Percentiles rank a stretch among this genome's conserved stretches.
Conservation (phyloP, 2,329 filamentous ascomycete species). For the Aspergillus neoniger region DNA sequence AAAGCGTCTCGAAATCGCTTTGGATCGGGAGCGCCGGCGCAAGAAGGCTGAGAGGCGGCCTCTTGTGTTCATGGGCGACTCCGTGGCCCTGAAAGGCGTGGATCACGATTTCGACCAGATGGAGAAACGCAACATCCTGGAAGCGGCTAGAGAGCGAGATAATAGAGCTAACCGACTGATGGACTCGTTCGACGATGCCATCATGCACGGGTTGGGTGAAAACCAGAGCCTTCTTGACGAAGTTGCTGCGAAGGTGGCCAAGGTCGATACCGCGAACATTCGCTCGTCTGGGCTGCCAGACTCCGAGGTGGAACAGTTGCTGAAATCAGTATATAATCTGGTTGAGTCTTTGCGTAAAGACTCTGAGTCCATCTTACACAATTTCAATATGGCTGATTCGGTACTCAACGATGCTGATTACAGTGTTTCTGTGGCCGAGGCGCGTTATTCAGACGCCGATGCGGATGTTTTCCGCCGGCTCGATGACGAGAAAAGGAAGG, state of each 20-base stretch:
- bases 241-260: constrained; percentile 47
- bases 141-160: constrained; percentile 53
- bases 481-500: constrained; percentile 50
- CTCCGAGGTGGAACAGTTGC: constrained; percentile 38
- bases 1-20: constrained; percentile 51
- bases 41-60: constrained; percentile 57
- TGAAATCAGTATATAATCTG: constrained; percentile 43
- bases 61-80: constrained; percentile 55
- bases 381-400: constrained; percentile 52
- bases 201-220: constrained; percentile 52
- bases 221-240: constrained; percentile 55
- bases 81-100: constrained; percentile 52
- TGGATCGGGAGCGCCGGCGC: constrained; percentile 57
- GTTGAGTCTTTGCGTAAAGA: constrained; percentile 45
- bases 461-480: constrained; percentile 45
- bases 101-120: constrained; percentile 53
- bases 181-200: constrained; percentile 53
- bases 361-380: constrained; percentile 49
- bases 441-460: constrained; percentile 48
- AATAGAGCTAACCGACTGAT: constrained; percentile 53
- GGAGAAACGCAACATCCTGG: constrained; percentile 53
- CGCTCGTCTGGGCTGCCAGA: constrained; percentile 36
- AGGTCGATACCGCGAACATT: constrained; percentile 37
- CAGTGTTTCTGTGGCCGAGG: constrained; percentile 56
- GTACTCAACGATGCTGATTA: constrained; percentile 55